phyloP scores from a whole-genome alignment of 2,329 filamentous ascomycete species.

The Elsinoe batatas region DNA sequence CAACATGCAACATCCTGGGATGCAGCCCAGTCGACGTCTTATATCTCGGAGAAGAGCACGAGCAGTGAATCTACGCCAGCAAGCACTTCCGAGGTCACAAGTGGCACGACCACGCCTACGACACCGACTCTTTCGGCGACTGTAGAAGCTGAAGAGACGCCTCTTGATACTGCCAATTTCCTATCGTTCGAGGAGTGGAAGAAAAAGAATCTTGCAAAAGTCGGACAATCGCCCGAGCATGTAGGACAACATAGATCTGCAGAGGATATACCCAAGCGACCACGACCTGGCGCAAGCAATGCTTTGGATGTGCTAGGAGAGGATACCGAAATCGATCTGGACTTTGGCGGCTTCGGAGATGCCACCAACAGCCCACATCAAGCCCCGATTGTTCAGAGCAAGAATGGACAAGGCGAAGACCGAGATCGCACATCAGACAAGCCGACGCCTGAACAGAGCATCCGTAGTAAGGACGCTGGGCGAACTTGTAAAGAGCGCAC shows the following conservation, averaged over 20 bases:
- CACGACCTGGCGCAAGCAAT: constrained; percentile 48
- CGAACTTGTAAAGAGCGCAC: constrained; percentile 97
- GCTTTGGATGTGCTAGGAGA: constrained; percentile 74
- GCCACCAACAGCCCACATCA: constrained; percentile 16
- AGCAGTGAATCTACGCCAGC: constrained; percentile 9
- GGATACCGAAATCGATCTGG: constrained; percentile 73
- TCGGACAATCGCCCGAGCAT: constrained; percentile 66
- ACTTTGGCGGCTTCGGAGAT: constrained; percentile 55
- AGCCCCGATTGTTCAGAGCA: neutral
- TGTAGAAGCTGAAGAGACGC: constrained; percentile 50
- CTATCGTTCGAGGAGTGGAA: constrained; percentile 99
- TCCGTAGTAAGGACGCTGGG: constrained; percentile 82
- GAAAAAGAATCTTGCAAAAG: constrained; percentile 77
- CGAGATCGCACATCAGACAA: neutral
- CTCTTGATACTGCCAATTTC: constrained; percentile 68
- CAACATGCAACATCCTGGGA: neutral
- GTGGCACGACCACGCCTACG: neutral
- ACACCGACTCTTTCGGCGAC: constrained; percentile 4
- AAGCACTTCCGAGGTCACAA: neutral
- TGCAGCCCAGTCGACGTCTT: neutral
- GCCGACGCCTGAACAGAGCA: constrained; percentile 23
- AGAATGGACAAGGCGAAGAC: constrained; percentile 9
- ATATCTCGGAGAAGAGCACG: neutral
- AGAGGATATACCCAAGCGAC: constrained; percentile 38
- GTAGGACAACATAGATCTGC: constrained; percentile 47